phyloP scores from a whole-genome alignment of 768 basidiomycete genomes.

The Psilocybe subaeruginosa region DNA sequence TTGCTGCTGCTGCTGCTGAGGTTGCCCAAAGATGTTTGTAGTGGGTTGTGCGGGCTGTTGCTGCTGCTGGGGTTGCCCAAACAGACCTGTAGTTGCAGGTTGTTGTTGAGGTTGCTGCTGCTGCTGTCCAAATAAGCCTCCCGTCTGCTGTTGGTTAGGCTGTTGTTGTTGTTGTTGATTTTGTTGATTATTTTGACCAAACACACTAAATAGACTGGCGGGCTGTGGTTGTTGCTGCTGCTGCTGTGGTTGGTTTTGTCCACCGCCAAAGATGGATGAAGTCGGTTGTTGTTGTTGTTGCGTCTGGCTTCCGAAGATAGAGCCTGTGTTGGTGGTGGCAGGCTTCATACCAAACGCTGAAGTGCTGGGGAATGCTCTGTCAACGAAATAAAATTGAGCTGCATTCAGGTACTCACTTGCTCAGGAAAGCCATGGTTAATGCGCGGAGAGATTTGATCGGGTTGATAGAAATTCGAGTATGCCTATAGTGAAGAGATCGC shows the following conservation, averaged over 20 bases:
- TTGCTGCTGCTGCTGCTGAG: slow-evolving; percentile 27
- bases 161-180: slow-evolving; percentile 29
- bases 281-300: slow-evolving; percentile 26
- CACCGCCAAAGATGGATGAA: slow-evolving; percentile 9
- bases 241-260: slow-evolving; percentile 28
- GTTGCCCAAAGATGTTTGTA: slow-evolving; percentile 31
- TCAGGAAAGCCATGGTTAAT: neutral
- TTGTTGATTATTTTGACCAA: slow-evolving; percentile 14
- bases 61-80: slow-evolving; percentile 18
- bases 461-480: neutral
- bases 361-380: slow-evolving; percentile 10
- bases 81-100: neutral
- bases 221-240: slow-evolving; percentile 23
- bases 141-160: slow-evolving; percentile 29
- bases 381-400: neutral
- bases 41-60: neutral
- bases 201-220: neutral
- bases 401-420: slow-evolving; percentile 10
- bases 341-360: slow-evolving; percentile 46
- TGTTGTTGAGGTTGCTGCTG: slow-evolving; percentile 26
- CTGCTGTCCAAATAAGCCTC: slow-evolving; percentile 25
- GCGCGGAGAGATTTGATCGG: neutral
- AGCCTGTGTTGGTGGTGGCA: slow-evolving; percentile 21
- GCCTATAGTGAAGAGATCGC: neutral
- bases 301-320: slow-evolving; percentile 41